Base-by-base conservation (phyloP, 2,329 filamentous ascomycete genomes). In the Cercospora berteroae region DNA sequence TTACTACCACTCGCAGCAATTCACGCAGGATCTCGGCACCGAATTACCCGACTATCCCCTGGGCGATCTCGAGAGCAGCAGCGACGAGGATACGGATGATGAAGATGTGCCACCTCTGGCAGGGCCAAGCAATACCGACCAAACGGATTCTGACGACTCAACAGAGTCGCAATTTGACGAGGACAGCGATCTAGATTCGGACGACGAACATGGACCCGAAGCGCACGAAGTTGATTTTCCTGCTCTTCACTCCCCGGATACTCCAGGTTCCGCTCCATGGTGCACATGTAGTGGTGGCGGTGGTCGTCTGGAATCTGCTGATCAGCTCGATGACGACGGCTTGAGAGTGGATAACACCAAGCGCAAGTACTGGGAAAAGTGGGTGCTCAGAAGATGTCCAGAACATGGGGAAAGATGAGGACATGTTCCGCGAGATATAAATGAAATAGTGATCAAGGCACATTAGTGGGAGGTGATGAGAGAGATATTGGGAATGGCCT, bases 301-400 rank as follows among this genome's bases (percentile, higher is more conserved):
- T 10, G 66, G 78, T 78, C 74, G 65, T 13, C 73, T 79, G 62
- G 78, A 81, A 56, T 79, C 76, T 63, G 77, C 79, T 7, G 82
- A 84, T 27, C 79, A 80, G 23, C 74, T 86, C 5, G 80, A 78
- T 16, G 85, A 86, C 70, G 80, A 86, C 69, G 84, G 84, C 0
- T 67, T 77, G 3, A 75, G 74, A 44, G 83, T 86, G 4, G 80
- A 78, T n/a, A 81, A 82, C 68, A 72, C 76, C 39, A 83, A 86
- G 71, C 80, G 85, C 61, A 86, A 85, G 71, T 78, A 81, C 63
- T 87, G 84, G 85, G 84, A 87, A 74, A 81, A 81, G 70, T 87
- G 85, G 85, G 83, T 84, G 12, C 73, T 85, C 12, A 77, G 82
- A 57, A 76, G 81, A 68, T 86, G 84, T 76, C 77, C 70, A 2